Conservation (phyloP, 805 yeast species). For the Candida insectorum region DNA sequence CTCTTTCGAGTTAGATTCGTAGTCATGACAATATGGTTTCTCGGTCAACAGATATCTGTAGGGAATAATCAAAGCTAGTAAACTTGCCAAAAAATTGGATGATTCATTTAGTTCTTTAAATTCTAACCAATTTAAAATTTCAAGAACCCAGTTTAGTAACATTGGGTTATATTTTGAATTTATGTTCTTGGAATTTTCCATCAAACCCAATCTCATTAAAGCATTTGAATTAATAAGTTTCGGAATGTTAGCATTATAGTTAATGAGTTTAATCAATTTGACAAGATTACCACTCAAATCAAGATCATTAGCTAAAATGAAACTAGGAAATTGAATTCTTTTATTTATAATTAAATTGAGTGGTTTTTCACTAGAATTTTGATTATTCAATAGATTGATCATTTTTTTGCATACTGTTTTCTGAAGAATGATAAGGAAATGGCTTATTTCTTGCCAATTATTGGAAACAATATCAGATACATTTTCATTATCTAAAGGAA, state of each 20-base stretch:
- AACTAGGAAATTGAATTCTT: conserved; percentile 35
- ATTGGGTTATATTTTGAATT: conserved; percentile 26
- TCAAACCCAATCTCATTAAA: conserved; percentile 26
- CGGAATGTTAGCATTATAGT: conserved; percentile 43
- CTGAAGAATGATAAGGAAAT: conserved; percentile 38
- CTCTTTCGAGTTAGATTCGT: conserved; percentile 21
- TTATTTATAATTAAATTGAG: conserved; percentile 24
- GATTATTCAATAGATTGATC: conserved; percentile 17
- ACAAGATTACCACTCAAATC: conserved; percentile 40
- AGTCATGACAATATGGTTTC: conserved; percentile 26
- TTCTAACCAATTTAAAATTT: conserved; percentile 52
- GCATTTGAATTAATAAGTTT: conserved; percentile 41
- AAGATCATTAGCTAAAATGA: conserved; percentile 39
- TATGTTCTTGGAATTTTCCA: conserved; percentile 2
- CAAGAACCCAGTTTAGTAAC: conserved; percentile 50
- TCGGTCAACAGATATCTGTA: conserved; percentile 29
- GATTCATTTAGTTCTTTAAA: conserved; percentile 38
- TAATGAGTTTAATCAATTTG: conserved; percentile 34
- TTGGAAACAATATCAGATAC: conserved; percentile 42
- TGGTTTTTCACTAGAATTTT: conserved; percentile 20
- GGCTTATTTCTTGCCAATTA: conserved; percentile 48
- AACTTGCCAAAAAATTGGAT: conserved; percentile 43
- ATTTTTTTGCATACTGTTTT: conserved; percentile 36
- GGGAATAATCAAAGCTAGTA: conserved; percentile 45
- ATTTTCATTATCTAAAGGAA: conserved; percentile 39